Evolutionary conservation across 1,284 basidiomycete species (phyloP).

Genomic region (Tilletiopsis washingtonensis): DNA sequence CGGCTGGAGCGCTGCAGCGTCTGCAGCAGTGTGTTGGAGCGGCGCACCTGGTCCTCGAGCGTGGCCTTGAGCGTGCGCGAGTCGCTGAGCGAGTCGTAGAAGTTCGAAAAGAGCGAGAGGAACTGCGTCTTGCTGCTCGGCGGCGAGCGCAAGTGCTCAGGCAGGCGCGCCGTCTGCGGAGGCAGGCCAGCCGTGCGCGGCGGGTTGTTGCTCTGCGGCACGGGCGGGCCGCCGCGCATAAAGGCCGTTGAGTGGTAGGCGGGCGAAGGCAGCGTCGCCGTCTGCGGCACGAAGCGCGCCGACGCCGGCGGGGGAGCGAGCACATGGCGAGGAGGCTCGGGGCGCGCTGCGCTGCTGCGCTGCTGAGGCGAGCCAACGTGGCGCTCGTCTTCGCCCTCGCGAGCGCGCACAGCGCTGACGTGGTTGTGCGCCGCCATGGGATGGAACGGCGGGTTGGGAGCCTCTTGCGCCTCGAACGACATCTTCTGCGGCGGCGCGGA

Average conservation of each 20-base stretch:
- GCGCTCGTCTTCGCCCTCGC: background rate
- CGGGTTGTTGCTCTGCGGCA: conserved; percentile 1
- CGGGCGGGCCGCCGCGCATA: conserved; percentile 2
- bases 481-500: conserved; percentile 42
- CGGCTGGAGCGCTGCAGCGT: conserved; percentile 39
- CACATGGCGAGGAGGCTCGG: conserved; percentile 9
- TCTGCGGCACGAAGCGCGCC: conserved; percentile 26
- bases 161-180: conserved; percentile 14
- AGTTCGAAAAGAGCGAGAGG: conserved; percentile 41
- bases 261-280: conserved; percentile 37
- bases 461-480: conserved; percentile 20
- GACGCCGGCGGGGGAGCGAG: conserved; percentile 5
- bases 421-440: background rate
- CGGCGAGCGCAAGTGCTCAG: conserved; percentile 30
- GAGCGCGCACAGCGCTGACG: background rate
- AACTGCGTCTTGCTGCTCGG: conserved; percentile 36
- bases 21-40: conserved; percentile 41
- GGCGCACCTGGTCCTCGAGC: conserved; percentile 41
- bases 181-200: conserved; percentile 10
- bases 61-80: conserved; percentile 43
- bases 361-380: background rate
- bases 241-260: conserved; percentile 39
- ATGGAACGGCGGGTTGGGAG: conserved; percentile 2
- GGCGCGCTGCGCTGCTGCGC: conserved; percentile 6
- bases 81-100: conserved; percentile 42